A percentile compares a stretch with the other conserved stretches of the same genome.
Conservation (phyloP, 2,329 filamentous ascomycete genomes). For the Mycosphaerelloides madeirae region DNA sequence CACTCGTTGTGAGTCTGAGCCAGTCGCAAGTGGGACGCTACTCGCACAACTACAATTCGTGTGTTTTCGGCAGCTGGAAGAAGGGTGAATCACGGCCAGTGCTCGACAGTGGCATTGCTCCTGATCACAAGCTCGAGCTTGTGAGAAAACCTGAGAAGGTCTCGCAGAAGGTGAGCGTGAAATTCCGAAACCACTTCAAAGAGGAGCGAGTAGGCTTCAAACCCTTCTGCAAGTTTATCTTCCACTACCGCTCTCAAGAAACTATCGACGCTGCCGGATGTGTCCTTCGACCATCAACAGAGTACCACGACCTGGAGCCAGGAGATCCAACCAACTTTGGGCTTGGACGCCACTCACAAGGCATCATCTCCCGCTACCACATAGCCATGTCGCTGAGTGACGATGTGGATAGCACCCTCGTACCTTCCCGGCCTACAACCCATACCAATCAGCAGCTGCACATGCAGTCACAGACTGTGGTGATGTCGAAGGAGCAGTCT, state of each 20-base stretch:
- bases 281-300: conserved; percentile 6
- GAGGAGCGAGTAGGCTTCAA: conserved; percentile 30
- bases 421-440: too few relatives aligned
- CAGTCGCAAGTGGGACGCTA: conserved; percentile 14
- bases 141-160: conserved; percentile 8
- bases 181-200: conserved; percentile 16
- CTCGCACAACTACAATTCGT: conserved; percentile 12
- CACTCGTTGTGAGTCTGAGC: conserved; percentile 16
- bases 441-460: too few relatives aligned
- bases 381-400: too few relatives aligned
- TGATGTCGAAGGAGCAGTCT: too few relatives aligned
- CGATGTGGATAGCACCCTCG: too few relatives aligned
- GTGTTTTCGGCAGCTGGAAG: conserved; percentile 19
- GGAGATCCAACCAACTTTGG: neutral
- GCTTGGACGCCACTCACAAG: too few relatives aligned
- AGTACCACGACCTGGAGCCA: conserved; percentile 12
- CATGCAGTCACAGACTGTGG: too few relatives aligned
- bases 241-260: conserved; percentile 36
- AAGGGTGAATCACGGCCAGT: conserved; percentile 7
- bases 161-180: conserved; percentile 10
- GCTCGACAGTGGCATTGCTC: conserved; percentile 19
- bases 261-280: conserved; percentile 23
- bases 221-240: conserved; percentile 39
- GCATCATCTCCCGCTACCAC: neutral
- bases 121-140: conserved; percentile 20